A percentile compares a stretch with the other conserved stretches of the same genome.
Evolutionary conservation across 2,329 filamentous ascomycete species (phyloP).

Genomic region (Aspergillus tubingensis): DNA sequence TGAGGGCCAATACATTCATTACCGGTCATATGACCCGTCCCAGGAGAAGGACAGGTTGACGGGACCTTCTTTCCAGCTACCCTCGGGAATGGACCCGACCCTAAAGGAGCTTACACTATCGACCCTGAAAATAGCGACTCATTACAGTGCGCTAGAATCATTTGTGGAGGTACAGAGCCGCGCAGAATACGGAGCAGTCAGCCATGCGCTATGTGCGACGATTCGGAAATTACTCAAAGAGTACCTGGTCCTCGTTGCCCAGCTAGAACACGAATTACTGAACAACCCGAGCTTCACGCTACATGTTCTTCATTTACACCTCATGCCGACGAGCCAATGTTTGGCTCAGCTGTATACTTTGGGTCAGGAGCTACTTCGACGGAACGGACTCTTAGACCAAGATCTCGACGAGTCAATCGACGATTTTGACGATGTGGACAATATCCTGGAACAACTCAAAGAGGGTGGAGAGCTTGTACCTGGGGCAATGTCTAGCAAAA

Average conservation of each 20-base stretch:
- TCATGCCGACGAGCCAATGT: constrained; percentile 86
- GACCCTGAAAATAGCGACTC: constrained; percentile 91
- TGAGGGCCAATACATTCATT: constrained; percentile 96
- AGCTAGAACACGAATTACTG: constrained; percentile 89
- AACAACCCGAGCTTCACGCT: constrained; percentile 88
- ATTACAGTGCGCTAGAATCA: constrained; percentile 86
- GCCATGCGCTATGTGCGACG: constrained; percentile 93
- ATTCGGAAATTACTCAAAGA: constrained; percentile 90
- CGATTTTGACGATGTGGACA: constrained; percentile 82
- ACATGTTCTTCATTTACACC: constrained; percentile 89
- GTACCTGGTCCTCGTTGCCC: constrained; percentile 87
- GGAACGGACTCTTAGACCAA: constrained; percentile 78
- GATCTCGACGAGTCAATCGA: constrained; percentile 71
- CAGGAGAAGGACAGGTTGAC: constrained; percentile 84
- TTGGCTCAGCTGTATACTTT: constrained; percentile 86
- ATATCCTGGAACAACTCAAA: constrained; percentile 84
- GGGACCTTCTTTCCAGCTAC: constrained; percentile 77
- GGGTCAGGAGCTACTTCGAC: constrained; percentile 81
- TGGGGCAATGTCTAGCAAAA: constrained; percentile 79
- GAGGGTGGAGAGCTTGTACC: constrained; percentile 82
- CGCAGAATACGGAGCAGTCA: constrained; percentile 90
- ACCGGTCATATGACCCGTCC: constrained; percentile 75
- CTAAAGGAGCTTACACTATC: constrained; percentile 81
- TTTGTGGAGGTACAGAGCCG: constrained; percentile 94
- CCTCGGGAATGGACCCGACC: constrained; percentile 85